Evolutionary conservation across 2,329 filamentous ascomycete species (phyloP), one percentile per base, ranked within the genome.

Genomic region (Keithomyces neogunnii): DNA sequence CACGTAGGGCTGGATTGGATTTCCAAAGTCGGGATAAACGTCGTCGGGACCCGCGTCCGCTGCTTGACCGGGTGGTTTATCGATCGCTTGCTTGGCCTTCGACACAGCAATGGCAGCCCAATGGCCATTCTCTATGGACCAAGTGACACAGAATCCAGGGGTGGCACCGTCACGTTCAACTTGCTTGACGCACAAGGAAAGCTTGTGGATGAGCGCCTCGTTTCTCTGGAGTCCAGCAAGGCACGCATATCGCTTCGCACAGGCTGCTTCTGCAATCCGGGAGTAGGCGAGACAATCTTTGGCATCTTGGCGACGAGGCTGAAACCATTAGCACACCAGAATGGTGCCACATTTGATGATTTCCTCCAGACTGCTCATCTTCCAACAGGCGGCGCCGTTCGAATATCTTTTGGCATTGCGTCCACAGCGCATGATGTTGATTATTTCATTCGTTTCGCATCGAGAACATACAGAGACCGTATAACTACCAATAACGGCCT

Each of bases 181-280:
- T 55, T 72, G 1, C n/a, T 71, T 5, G 69, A 72, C 43, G 45
- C 52, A 0, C 26, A 40, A 0, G 70, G 68, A 6, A 53, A 53
- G 2, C 43, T 68, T 2, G 59, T 72, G 0, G 69, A 72, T 44
- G 67, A 70, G 49, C 60, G 69, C 13, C 48, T 70, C 1, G 64
- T 73, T 1, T 68, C 60, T 0, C 40, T 47, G 2, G 69, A 66
- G 54, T 66, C 69, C 0, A 60, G 68, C 0, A 59, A 55, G 0
- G 62, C 58, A 0, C 58, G 57, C 42, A 71, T 73, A 30, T 71
- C 69, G 5, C 53, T 73, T 7, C 61, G 69, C 9, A 71, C 69
- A 2, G 70, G 70, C 3, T 73, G 70, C 45, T 72, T 72, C 55
- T 72, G 70, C 53, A 72, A 73, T 39, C 70, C 70, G 0, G 69